Percentiles rank a stretch among this genome's conserved stretches.
phyloP scores from a whole-genome alignment of 2,329 filamentous ascomycete species.

The Kalmusia sp. region DNA sequence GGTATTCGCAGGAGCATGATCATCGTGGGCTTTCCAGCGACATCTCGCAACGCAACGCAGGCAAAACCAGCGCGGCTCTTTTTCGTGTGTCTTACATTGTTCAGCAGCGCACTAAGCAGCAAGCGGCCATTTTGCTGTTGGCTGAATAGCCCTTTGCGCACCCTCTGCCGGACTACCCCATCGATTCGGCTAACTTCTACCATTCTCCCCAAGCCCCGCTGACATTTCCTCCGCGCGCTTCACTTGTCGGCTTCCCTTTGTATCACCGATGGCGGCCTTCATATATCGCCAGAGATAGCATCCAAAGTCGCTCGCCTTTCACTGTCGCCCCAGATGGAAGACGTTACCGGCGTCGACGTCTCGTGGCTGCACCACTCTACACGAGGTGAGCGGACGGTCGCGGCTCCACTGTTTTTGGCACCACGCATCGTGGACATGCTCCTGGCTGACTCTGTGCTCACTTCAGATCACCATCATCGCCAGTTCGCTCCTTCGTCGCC shows the following conservation, averaged over 20 bases:
- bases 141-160: neutral
- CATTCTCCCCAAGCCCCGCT: slow-evolving; percentile 34
- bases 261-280: slow-evolving; percentile 32
- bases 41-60: neutral
- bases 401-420: slow-evolving; percentile 28
- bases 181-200: slow-evolving; percentile 31
- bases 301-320: slow-evolving; percentile 15
- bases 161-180: slow-evolving; percentile 17
- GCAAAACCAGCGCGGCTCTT: neutral
- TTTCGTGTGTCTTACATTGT: neutral
- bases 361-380: slow-evolving; percentile 88
- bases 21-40: neutral
- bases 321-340: slow-evolving; percentile 67
- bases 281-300: slow-evolving; percentile 31
- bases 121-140: slow-evolving; percentile 1
- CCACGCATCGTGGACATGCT: slow-evolving; percentile 22
- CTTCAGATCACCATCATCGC: slow-evolving; percentile 45
- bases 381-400: slow-evolving; percentile 68
- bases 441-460: slow-evolving; percentile 26
- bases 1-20: neutral
- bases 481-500: slow-evolving; percentile 45
- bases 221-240: slow-evolving; percentile 26
- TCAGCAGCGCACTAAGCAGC: neutral
- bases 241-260: slow-evolving; percentile 12
- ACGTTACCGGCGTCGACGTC: slow-evolving; percentile 82